Base-by-base conservation (phyloP, 208 protist genomes). In the Crithidia expoeki region DNA sequence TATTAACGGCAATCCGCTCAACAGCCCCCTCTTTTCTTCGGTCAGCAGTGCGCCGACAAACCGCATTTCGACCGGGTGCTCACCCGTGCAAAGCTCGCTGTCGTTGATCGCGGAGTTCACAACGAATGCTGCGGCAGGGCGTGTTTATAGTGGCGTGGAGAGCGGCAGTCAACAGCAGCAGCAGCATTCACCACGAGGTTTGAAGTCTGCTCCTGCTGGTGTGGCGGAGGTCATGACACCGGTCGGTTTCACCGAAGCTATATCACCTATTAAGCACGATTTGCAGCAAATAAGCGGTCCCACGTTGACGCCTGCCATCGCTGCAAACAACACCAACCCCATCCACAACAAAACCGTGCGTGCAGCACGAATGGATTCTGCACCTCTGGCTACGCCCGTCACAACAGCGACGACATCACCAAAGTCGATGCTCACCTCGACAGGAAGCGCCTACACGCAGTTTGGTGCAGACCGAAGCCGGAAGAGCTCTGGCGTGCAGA, bases 41-140 rank as follows among this genome's bases (percentile, higher is more conserved):
- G 46, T 57, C 46, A 66, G 60, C 46, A 76, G 42, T 16, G 42
- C 71, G 7, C 55, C 53, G 27, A 76, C 71, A 0, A n/a, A 70
- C 10, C 55, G 44, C 42, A 27, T 76, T 25, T 76, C 71, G 0
- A 16, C 27, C 3, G 30, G 34, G 5, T 16, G 28, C 46, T 58
- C 71, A 2, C 62, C 55, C 36, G 47, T 51, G 19, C 46, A 55
- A 19, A 28, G n/a, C 19, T 44, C 34, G 46, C 62, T 47, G 49
- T 4, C 62, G 49, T 32, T 27, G 47, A 7, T 30, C 17, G 14
- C 40, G 12, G 11, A 6, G n/a, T n/a, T n/a, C 23, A 28, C 30
- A 27, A 38, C 6, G 32, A 61, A 5, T 23, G 14, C 50, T 33
- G 50, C 50, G 32, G 50, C 50, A 40, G 32, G 7, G 32, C 9